phyloP scores from a whole-genome alignment of 306 rosid genomes.

The Cucumis melo region DNA sequence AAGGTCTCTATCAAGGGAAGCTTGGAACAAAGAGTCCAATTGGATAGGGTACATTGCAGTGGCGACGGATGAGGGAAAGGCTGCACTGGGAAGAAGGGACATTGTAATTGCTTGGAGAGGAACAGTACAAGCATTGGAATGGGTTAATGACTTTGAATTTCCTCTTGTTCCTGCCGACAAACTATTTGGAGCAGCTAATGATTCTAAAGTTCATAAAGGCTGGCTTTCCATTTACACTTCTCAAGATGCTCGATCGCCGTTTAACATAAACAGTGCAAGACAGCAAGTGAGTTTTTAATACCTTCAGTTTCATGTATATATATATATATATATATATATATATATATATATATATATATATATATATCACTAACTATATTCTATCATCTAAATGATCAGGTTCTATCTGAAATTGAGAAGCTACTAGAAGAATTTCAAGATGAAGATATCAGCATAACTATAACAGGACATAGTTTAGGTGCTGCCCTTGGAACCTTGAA shows the following conservation, averaged over 20 bases:
- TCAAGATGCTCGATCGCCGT: slow-evolving; percentile 20
- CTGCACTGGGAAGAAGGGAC: slow-evolving; percentile 60
- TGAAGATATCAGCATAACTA: slow-evolving; percentile 77
- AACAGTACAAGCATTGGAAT: slow-evolving; percentile 43
- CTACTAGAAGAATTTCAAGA: slow-evolving; percentile 42
- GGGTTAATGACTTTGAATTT: slow-evolving; percentile 43
- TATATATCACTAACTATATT: neutral
- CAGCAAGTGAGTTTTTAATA: slow-evolving; percentile 25
- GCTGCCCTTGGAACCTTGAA: slow-evolving; percentile 63
- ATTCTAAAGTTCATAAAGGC: slow-evolving; percentile 45
- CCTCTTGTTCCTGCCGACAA: slow-evolving; percentile 24
- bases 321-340: neutral
- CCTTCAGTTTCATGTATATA: neutral
- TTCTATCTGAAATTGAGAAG: slow-evolving; percentile 43
- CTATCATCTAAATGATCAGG: slow-evolving; percentile 19
- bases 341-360: neutral
- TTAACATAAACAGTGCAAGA: slow-evolving; percentile 46
- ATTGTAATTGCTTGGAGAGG: slow-evolving; percentile 89
- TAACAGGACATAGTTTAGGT: slow-evolving; percentile 82
- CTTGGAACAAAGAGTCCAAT: slow-evolving; percentile 79
- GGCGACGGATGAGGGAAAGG: slow-evolving; percentile 59
- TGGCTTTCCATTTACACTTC: slow-evolving; percentile 61
- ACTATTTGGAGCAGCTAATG: slow-evolving; percentile 23
- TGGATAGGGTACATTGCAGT: slow-evolving; percentile 83
- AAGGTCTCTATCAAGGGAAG: slow-evolving; percentile 50